phyloP scores from a whole-genome alignment of 371 early-diverging fungal species.

The Mucor circinelloides region DNA sequence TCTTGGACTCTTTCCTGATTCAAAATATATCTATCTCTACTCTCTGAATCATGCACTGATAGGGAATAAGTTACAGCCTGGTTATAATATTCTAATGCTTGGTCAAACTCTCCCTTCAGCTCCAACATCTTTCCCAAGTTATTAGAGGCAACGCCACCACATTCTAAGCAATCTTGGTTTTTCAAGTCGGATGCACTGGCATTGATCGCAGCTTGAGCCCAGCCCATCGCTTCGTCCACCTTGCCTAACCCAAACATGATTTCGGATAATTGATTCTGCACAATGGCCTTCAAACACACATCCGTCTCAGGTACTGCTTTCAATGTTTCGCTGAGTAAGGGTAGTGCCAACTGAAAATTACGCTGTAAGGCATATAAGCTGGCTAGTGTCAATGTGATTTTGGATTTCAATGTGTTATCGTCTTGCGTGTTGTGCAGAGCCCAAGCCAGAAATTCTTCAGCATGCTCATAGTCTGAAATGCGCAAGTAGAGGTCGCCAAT shows the following conservation, averaged over 20 bases:
- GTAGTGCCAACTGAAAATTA: conserved; percentile 42
- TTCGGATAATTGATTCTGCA: conserved; percentile 54
- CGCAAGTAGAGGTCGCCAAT: conserved; percentile 59
- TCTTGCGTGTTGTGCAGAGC: conserved; percentile 30
- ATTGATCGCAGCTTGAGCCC: conserved; percentile 55
- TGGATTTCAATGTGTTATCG: conserved; percentile 18
- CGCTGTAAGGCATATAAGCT: conserved; percentile 52
- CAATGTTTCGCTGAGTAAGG: conserved; percentile 43
- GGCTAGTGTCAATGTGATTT: conserved; percentile 39
- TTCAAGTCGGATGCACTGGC: conserved; percentile 25
- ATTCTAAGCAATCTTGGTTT: conserved; percentile 50
- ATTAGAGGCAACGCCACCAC: conserved; percentile 51
- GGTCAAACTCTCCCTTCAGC: conserved; percentile 39
- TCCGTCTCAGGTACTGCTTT: conserved; percentile 32
- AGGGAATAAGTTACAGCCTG: conserved; percentile 43
- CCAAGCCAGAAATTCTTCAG: conserved; percentile 57
- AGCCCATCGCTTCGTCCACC: conserved; percentile 52
- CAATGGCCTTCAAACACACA: conserved; percentile 45
- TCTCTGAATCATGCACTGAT: conserved; percentile 31
- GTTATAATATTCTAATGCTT: conserved; percentile 43
- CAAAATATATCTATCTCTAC: conserved; percentile 24
- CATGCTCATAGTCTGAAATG: conserved; percentile 51
- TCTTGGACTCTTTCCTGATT: conserved; percentile 35
- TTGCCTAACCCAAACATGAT: conserved; percentile 48
- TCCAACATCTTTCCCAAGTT: conserved; percentile 53